Evolutionary conservation across 2,329 filamentous ascomycete species (phyloP), one percentile per base, ranked within the genome.

Genomic region (Aspergillus tamarii): DNA sequence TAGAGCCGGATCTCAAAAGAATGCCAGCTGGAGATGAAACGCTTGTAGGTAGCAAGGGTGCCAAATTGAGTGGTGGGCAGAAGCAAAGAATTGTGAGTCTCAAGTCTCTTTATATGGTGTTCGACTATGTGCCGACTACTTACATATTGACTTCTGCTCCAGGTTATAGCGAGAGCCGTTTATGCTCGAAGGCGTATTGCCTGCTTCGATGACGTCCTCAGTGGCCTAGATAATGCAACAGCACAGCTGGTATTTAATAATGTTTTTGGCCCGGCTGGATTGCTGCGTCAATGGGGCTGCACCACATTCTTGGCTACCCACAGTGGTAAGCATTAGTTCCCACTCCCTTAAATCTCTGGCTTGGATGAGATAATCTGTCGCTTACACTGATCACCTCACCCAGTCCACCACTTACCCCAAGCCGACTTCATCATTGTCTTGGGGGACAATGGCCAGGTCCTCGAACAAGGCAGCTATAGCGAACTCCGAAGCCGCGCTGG

Each of bases 231-330:
- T 59, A 70, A 73, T 36, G 68, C 73, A 14, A 82, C 80, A 1
- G 77, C 78, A 28, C 74, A 74, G 26, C 67, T 67, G 14, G 74
- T 81, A 2, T 80, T 78, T 67, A 70, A 77, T 43, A 74, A 75
- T 58, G 69, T 82, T 7, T 75, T 82, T 41, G 79, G 80, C 1
- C 66, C 62, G 10, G n/a, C 71, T 4, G 84, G 85, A 0, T 61
- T 86, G 1, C 68, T 85, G 1, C 76, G 77, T 14, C 71, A 68
- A 16, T 68, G 73, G 21, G 72, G 74, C 0, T 73, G 74, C 9
- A 83, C 82, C 0, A 78, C 83, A 0, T 65, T 86, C 1, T 68
- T 86, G 4, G 77, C 79, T 0, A 83, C 82, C 0, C 80, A 83
- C 52, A 74, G 74, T 26, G 30, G 28, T 54, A 36, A 23, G n/a